Percentiles rank a stretch among this genome's conserved stretches.
Evolutionary conservation across 805 yeast genomes (phyloP).

Genomic region (Saccharomycopsis oosterbeekiorum): DNA sequence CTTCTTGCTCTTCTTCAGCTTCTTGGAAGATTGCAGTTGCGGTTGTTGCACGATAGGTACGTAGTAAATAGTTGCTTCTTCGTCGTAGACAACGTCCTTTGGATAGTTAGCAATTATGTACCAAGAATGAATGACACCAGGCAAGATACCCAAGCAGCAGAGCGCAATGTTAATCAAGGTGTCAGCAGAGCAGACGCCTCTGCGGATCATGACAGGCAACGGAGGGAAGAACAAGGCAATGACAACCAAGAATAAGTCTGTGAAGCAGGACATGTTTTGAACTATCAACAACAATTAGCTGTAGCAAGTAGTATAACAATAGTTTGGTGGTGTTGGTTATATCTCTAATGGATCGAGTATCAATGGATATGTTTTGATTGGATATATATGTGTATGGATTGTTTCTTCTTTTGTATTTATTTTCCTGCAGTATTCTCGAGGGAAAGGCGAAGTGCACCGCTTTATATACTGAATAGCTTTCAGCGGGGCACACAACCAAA

Average conservation of each 20-base stretch:
- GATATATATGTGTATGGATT: too few relatives aligned
- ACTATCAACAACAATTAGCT: neutral
- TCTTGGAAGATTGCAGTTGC: neutral
- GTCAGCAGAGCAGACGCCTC: slow-evolving; percentile 67
- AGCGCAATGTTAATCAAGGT: slow-evolving; percentile 58
- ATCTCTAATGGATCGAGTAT: too few relatives aligned
- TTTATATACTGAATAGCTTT: too few relatives aligned
- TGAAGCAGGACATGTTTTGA: slow-evolving; percentile 5
- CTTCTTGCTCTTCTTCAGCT: neutral
- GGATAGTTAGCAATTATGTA: slow-evolving; percentile 73
- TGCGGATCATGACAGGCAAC: slow-evolving; percentile 61
- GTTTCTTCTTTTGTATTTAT: too few relatives aligned
- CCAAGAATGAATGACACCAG: slow-evolving; percentile 71
- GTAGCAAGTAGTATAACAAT: too few relatives aligned
- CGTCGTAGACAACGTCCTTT: slow-evolving; percentile 21
- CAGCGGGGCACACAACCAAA: too few relatives aligned
- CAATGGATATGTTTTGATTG: too few relatives aligned
- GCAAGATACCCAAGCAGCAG: slow-evolving; percentile 61
- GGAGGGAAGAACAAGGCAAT: slow-evolving; percentile 72
- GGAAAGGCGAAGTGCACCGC: too few relatives aligned
- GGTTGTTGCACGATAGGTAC: slow-evolving; percentile 1
- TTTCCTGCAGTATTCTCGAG: too few relatives aligned
- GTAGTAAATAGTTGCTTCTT: slow-evolving; percentile 20
- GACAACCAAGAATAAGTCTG: slow-evolving; percentile 57
- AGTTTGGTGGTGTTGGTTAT: too few relatives aligned